phyloP scores from a whole-genome alignment of 1,139 yeast species.

The Hansenula sp. region DNA sequence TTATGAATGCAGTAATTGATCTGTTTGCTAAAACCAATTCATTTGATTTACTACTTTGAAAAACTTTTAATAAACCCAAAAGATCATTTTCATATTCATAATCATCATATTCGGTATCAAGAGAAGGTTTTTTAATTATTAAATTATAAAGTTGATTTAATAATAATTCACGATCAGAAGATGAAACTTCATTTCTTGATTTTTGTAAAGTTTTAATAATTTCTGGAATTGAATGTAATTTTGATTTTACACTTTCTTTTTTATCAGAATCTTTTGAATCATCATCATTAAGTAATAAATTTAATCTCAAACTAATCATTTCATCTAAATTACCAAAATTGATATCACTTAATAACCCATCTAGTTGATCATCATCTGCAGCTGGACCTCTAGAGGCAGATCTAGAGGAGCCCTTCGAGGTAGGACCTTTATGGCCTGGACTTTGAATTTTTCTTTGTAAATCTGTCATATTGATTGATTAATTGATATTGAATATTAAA shows the following conservation, averaged over 20 bases:
- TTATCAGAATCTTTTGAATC: conserved; percentile 6
- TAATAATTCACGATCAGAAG: conserved; percentile 19
- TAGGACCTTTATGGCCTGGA: conserved; percentile 1
- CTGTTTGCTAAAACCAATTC: conserved; percentile 15
- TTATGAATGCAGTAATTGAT: conserved; percentile 16
- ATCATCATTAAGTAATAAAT: conserved; percentile 8
- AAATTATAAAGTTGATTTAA: conserved; percentile 17
- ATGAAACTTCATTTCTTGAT: conserved; percentile 16
- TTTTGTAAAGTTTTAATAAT: conserved; percentile 15
- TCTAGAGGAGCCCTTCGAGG: conserved; percentile 7
- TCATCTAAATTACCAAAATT: conserved; percentile 22
- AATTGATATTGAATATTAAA: no score
- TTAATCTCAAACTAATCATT: conserved; percentile 16
- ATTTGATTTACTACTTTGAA: conserved; percentile 8
- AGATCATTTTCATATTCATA: conserved; percentile 12
- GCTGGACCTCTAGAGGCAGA: conserved; percentile 19
- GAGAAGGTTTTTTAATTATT: conserved; percentile 9
- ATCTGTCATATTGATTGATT: no score
- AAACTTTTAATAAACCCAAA: conserved; percentile 6
- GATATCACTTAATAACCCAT: conserved; percentile 18
- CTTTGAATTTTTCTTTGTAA: background rate
- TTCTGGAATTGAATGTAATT: conserved; percentile 16
- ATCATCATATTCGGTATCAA: conserved; percentile 8
- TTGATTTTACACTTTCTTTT: conserved; percentile 9
- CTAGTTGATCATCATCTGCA: conserved; percentile 10